Base-by-base conservation (phyloP, 2,329 filamentous ascomycete species). In the Monosporascus sp. region DNA sequence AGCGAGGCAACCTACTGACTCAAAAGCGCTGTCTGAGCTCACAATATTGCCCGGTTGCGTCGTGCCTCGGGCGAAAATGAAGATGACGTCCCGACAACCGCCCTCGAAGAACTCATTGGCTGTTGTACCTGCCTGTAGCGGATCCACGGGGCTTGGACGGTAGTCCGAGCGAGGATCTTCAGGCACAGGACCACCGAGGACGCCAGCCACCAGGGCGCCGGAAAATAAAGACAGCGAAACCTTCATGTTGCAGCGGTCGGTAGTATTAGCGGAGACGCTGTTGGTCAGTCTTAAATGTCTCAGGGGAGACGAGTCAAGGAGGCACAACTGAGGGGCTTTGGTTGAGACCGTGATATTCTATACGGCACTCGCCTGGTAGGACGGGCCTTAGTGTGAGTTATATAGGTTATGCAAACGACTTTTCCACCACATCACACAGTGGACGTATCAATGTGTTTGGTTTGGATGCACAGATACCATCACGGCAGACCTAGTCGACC, bases 41-140 rank as follows among this genome's bases (percentile, higher is more conserved):
- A 72, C 70, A 51, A 72, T 60, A 51, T 74, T 74, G 46, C 71
- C 72, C 1, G 61, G 52, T 49, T 75, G 72, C 9, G 66, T 69
- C 3, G 68, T 72, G 1, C 70, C 72, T 20, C 72, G 69, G 2
- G 72, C 72, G 47, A 67, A 74, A 50, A 74, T 68, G 41, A 74
- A 70, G 35, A 69, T 70, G 2, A 71, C 63, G 22, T 63, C 58
- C 20, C 67, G 65, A 54, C 72, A 74, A 5, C 61, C 57, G 2
- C 70, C 68, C 2, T 63, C 55, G 27, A 66, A 55, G 44, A 74
- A 65, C 17, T 75, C 72, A 47, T 74, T 71, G 18, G 63, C 61
- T 27, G 57, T 67, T 2, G 54, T 59, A 18, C 54, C 55, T 4
- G 51, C 20, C 18, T 51, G 31, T 7, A 37, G 41, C 3, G 41